These are phyloP conservation scores for Russula sp. DNA, from an alignment of 768 basidiomycete species.

Conservation along the genomic window DNA sequence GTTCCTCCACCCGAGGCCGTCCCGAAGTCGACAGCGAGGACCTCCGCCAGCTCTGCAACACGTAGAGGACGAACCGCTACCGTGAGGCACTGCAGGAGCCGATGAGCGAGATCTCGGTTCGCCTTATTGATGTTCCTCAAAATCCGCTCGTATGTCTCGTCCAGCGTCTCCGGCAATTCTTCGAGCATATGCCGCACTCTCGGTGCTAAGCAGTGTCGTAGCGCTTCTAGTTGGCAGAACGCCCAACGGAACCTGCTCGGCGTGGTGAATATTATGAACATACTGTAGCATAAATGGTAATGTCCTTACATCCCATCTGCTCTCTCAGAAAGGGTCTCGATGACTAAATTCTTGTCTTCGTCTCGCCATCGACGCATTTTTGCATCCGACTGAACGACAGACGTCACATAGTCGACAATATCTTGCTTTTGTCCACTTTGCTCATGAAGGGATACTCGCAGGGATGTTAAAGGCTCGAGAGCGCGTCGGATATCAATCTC, in stretches of 20 bases:
- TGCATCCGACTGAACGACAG: neutral
- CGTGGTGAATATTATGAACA: neutral
- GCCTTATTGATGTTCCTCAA: constrained; percentile 4
- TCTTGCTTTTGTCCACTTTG: constrained; percentile 8
- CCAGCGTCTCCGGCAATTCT: neutral
- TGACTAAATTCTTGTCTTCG: neutral
- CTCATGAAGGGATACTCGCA: neutral
- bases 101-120: neutral
- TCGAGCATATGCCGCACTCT: neutral
- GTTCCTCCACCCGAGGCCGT: neutral
- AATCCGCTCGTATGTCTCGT: constrained; percentile 9
- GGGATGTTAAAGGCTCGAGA: neutral
- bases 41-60: neutral
- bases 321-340: constrained; percentile 2
- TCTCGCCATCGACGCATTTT: constrained; percentile 2
- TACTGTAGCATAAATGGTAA: too few species aligned
- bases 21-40: constrained; percentile 5
- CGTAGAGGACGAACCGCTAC: constrained; percentile 3
- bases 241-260: neutral
- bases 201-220: constrained; percentile 1
- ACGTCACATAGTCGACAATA: neutral
- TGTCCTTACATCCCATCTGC: constrained; percentile 1
- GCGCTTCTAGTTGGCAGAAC: constrained; percentile 2
- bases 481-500: neutral
- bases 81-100: neutral